These are phyloP conservation scores for Myriosclerotinia curreyana DNA, from an alignment of 2,329 filamentous ascomycete species.

Conservation along the genomic window DNA sequence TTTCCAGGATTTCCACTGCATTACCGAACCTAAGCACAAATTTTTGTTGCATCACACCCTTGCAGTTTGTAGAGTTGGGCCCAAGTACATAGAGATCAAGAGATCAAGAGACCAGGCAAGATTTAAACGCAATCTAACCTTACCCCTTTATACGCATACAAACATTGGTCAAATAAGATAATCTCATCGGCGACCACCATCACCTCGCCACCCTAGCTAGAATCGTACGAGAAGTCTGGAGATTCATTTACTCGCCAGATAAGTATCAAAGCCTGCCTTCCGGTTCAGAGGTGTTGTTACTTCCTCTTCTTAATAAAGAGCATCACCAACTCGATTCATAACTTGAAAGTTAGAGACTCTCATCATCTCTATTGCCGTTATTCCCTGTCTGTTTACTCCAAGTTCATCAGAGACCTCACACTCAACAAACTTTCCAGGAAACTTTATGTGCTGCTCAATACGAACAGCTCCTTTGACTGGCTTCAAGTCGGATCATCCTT, in stretches of 20 bases:
- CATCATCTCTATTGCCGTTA: not conserved
- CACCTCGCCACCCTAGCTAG: not conserved
- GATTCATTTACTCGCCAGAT: not conserved
- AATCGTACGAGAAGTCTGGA: not conserved
- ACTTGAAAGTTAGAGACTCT: not conserved
- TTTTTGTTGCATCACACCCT: constrained; percentile 1
- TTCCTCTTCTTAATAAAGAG: not conserved
- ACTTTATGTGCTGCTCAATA: constrained; percentile 34
- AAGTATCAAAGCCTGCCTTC: constrained; percentile 1
- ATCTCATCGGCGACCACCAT: constrained; percentile 13
- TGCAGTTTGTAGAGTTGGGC: constrained; percentile 1
- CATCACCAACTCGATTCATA: not conserved
- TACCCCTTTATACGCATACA: not conserved
- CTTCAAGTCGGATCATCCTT: constrained; percentile 36
- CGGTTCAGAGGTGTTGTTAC: not conserved
- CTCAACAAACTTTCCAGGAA: not conserved
- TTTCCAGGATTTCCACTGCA: constrained; percentile 8
- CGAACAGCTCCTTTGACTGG: constrained; percentile 30
- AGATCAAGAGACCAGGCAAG: constrained; percentile 11
- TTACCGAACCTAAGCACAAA: constrained; percentile 5
- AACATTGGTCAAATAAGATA: not conserved
- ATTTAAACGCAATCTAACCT: constrained; percentile 11
- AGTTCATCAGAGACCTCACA: not conserved
- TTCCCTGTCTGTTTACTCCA: not conserved
- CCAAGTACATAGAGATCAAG: constrained; percentile 17